Conservation (phyloP, 1,139 yeast species). For the Candida buenavistaensis region DNA sequence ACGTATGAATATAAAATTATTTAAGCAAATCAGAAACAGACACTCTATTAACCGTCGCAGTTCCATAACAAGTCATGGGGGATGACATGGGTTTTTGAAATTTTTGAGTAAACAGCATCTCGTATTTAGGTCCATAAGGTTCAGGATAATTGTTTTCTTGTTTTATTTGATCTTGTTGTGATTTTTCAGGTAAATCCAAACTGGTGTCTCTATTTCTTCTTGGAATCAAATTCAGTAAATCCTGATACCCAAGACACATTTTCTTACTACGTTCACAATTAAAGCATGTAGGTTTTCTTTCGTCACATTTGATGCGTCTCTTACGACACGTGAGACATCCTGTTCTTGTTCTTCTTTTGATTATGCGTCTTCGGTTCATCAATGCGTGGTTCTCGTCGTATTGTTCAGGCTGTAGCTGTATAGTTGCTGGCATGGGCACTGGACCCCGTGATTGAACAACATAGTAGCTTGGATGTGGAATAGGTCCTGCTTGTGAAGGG, state of each 20-base stretch:
- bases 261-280: constrained; percentile 74
- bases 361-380: constrained; percentile 42
- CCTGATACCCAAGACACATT: constrained; percentile 67
- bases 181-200: constrained; percentile 12
- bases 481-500: constrained; percentile 3
- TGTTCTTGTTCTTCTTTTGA: constrained; percentile 62
- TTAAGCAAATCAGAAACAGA: constrained; percentile 1
- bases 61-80: not conserved
- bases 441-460: too few species aligned
- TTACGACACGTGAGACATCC: constrained; percentile 77
- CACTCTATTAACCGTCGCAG: not conserved
- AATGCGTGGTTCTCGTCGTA: constrained; percentile 35
- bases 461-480: too few species aligned
- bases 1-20: not conserved
- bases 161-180: constrained; percentile 1
- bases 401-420: not conserved
- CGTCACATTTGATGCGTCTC: constrained; percentile 74
- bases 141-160: not conserved
- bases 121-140: too few species aligned
- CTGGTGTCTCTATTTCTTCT: constrained; percentile 14
- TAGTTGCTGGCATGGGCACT: too few species aligned
- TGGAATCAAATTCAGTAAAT: constrained; percentile 16
- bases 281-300: constrained; percentile 68
- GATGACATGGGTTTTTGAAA: too few species aligned
- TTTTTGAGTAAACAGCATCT: too few species aligned